phyloP scores from a whole-genome alignment of 345 rosid genomes.

The Mangifera indica region DNA sequence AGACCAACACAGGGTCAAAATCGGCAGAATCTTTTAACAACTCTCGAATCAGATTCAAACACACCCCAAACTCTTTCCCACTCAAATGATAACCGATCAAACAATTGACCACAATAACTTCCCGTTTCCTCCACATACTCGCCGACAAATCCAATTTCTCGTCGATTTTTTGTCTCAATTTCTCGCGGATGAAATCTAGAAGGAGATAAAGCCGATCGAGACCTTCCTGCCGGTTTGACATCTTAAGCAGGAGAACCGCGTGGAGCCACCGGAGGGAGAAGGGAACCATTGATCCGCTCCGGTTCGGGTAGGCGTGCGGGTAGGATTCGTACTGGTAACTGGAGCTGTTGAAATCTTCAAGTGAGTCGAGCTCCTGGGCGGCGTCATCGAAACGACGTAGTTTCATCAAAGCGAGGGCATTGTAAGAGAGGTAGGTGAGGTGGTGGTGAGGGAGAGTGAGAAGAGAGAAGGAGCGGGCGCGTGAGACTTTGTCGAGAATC shows the following conservation, averaged over 20 bases:
- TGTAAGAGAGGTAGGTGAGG: slow-evolving; percentile 80
- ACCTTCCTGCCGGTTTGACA: slow-evolving; percentile 63
- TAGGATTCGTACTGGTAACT: slow-evolving; percentile 73
- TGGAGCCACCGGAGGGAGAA: slow-evolving; percentile 84
- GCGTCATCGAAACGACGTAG: slow-evolving; percentile 89
- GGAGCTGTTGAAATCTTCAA: slow-evolving; percentile 72
- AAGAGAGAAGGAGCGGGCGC: slow-evolving; percentile 57
- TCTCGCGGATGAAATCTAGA: slow-evolving; percentile 59
- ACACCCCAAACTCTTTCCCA: slow-evolving; percentile 63
- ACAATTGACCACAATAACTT: slow-evolving; percentile 59
- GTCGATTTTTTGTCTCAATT: slow-evolving; percentile 32
- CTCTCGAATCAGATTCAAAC: slow-evolving; percentile 61
- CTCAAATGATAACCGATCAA: slow-evolving; percentile 71
- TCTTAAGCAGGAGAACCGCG: slow-evolving; percentile 61
- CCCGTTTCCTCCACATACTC: slow-evolving; percentile 65
- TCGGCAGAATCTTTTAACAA: slow-evolving; percentile 39
- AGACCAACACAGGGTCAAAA: slow-evolving; percentile 58
- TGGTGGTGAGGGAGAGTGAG: slow-evolving; percentile 78
- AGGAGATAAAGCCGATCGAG: slow-evolving; percentile 72
- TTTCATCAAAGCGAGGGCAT: slow-evolving; percentile 71
- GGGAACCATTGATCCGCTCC: slow-evolving; percentile 90
- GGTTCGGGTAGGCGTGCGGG: slow-evolving; percentile 62
- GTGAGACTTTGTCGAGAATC: slow-evolving; percentile 66
- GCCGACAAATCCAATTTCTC: slow-evolving; percentile 35
- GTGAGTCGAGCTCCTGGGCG: slow-evolving; percentile 63